Evolutionary conservation across 2,329 filamentous ascomycete genomes (phyloP), one percentile per base, ranked within the genome.

Genomic region (Podosphaera xanthii): DNA sequence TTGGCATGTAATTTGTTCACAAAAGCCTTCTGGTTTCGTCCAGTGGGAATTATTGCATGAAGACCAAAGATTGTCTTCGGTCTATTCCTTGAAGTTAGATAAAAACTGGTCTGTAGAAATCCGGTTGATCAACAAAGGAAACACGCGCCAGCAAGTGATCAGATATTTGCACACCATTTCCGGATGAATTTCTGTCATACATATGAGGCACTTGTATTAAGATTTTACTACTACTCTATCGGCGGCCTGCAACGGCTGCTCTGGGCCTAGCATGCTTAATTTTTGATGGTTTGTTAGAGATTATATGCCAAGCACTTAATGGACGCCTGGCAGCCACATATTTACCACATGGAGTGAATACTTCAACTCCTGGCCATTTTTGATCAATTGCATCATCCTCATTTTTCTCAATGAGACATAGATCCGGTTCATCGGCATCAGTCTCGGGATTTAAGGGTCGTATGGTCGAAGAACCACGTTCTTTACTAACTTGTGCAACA

Each of bases 311-410:
- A 5, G 81, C 86, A 65, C 84, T 82, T 75, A 94, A 82, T 1
- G 86, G 84, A 63, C 69, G 70, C 42, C 87, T 75, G 8, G 74
- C 72, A 0, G 77, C 83, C 36, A 97, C 75, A 65, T 86, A 92
- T 65, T 81, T 82, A n/a, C 92, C 92, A 60, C 88, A 77, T 0
- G 92, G 92, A 35, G 79, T 86, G 67, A 85, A 96, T 0, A 97
- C 81, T 64, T 97, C 90, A 5, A 98, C 78, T 8, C 82, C 75
- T 0, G 88, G 88, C 74, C 81, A 82, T 31, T 72, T 70, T 0
- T 70, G 69, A 64, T 69, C 67, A 48, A 58, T 61, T 46, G 62
- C 63, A 30, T 61, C 62, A 34, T 40, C 36, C 34, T 61, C 60
- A 48, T 60, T 36, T 12, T 62, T 40, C n/a, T 62, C 61, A 34